Evolutionary conservation across 805 yeast species (phyloP).

Genomic region (Naumovozyma baii): DNA sequence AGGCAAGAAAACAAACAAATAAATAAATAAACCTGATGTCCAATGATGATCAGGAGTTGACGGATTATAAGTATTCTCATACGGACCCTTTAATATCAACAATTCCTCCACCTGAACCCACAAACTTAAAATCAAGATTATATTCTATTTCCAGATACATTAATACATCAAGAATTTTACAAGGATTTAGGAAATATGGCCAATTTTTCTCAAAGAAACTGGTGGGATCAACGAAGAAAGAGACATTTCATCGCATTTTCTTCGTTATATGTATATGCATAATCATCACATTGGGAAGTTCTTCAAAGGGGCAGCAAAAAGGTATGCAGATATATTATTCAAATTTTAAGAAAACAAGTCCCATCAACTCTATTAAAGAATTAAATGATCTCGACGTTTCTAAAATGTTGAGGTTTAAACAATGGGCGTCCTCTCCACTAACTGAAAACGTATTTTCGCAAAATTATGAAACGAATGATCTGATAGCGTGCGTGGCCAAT

Average conservation of each 20-base stretch:
- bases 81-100: background rate
- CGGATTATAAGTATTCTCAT: background rate
- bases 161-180: background rate
- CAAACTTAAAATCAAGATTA: background rate
- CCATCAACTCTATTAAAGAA: conserved; percentile 4
- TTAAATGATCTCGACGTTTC: conserved; percentile 7
- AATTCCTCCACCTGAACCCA: background rate
- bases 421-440: conserved; percentile 4
- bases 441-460: conserved; percentile 2
- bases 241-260: background rate
- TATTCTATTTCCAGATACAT: background rate
- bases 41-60: no score
- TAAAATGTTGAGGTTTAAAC: conserved; percentile 3
- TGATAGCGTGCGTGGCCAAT: conserved; percentile 9
- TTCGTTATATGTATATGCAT: no score
- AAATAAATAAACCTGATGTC: no score
- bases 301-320: background rate
- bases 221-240: background rate
- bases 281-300: background rate
- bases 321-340: background rate
- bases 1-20: no score
- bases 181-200: background rate
- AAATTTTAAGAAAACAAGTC: background rate
- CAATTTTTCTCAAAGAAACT: background rate
- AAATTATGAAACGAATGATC: conserved; percentile 2